Base-by-base conservation (phyloP, 2,329 filamentous ascomycete species). In the Colletotrichum magnum region DNA sequence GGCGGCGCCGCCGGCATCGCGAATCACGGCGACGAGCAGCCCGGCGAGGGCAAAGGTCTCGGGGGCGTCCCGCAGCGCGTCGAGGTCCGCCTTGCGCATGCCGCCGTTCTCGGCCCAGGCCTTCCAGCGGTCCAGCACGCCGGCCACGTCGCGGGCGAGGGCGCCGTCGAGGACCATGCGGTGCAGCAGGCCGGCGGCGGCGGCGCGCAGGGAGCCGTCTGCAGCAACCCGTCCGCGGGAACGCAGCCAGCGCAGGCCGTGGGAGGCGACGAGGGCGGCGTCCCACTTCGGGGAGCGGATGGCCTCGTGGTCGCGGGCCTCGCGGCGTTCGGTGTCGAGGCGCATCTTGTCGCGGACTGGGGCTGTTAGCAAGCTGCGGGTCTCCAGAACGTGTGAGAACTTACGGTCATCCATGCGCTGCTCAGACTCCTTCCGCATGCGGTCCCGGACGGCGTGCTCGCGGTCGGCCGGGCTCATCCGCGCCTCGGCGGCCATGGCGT, bases 251-350 rank as follows among this genome's bases (percentile, higher is more conserved):
- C 70, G 69, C 2, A 88, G 77, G 36, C 74, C 75, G 65, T 85
- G 81, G 24, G 82, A 79, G 0, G 84, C 86, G 3, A 86, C 82
- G 4, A 83, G 79, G 64, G 80, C 80, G 7, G 80, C 79, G 62
- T 84, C 83, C 87, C 86, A 89, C 69, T 84, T 85, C 13, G 85
- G 83, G 61, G 85, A 87, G 67, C 87, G 85, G 16, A 88, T 74
- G 5, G 87, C 87, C 73, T 88, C 86, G 69, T 83, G 77, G 53
- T 79, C 75, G 21, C 83, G 81, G n/a, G 80, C 77, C 21, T 87
- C 85, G 6, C 76, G 79, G n/a, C 83, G 80, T 70, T 87, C 80
- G 9, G 73, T 75, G 2, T 83, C 77, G 1, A 75, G 72, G 21
- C 82, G 81, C 68, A 75, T 73, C 10, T 76, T 79, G 13, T 86